Evolutionary conservation across 2,329 filamentous ascomycete genomes (phyloP), one percentile per base, ranked within the genome.

Genomic region (Penicillium psychrosexuale): DNA sequence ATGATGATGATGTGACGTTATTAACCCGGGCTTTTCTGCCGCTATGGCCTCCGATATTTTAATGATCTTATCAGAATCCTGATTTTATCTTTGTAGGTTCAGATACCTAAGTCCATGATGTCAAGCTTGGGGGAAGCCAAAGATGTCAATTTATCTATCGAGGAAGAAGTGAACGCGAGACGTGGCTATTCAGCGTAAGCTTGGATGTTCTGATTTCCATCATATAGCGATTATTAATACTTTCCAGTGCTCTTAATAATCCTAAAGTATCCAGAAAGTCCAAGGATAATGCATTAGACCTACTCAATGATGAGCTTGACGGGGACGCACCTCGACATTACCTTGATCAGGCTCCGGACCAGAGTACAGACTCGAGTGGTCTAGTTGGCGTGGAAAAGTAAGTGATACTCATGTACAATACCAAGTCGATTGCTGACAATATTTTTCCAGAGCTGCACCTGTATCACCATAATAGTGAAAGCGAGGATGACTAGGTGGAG

Each of bases 261-360:
- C 61, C 63, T 9, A 59, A 62, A 5, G 55, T 64, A 13, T 67
- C 64, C 0, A 51, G 63, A 8, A 54, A 58, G 24, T 62, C 63
- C 33, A 69, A 70, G 57, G 13, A 62, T n/a, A 53, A 67, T 38
- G 66, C 67, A 2, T 31, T 60, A 37, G 59, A 66, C 19, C 47
- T 67, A 3, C 55, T 67, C 27, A 56, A 63, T 39, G 61, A 62
- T 36, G 61, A 64, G 34, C 15, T 64, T 28, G 50, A 43, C n/a
- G 58, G 59, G n/a, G 57, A 60, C 43, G 13, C 53, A 24, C 56
- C 63, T 17, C 60, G 50, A 1, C 53, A 59, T 19, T 59, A 61
- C 5, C 40, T 58, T 31, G 56, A 61, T 27, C 22, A 52, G 8
- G 17, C 34, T 19, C 49, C 44, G 0, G 40, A 48, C 1, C 43